Conservation (phyloP, 768 basidiomycete species). For the Boletales sp. region DNA sequence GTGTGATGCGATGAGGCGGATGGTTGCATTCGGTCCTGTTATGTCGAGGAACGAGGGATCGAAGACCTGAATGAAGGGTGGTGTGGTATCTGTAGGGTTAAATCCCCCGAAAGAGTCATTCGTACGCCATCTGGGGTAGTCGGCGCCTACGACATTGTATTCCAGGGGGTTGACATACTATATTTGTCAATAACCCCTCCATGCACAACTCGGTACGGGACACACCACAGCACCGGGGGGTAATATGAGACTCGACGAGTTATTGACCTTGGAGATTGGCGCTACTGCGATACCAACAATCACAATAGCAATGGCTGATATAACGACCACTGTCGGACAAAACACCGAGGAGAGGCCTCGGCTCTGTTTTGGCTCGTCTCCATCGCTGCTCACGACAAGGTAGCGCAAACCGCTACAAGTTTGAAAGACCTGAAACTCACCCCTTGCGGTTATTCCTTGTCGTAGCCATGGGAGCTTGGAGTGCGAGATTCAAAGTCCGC, state of each 20-base stretch:
- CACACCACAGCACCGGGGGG: conserved; percentile 25
- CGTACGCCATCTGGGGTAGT: conserved; percentile 34
- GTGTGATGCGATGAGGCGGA: conserved; percentile 60
- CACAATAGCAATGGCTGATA: no score
- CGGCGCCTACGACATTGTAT: conserved; percentile 51
- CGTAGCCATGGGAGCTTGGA: no score
- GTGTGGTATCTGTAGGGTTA: conserved; percentile 58
- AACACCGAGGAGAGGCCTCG: no score
- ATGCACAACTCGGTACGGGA: background rate
- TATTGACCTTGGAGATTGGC: no score
- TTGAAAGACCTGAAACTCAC: no score
- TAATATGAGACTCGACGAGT: background rate
- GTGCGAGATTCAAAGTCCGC: no score
- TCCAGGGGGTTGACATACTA: conserved; percentile 51
- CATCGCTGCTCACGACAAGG: no score
- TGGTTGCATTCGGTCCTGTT: conserved; percentile 54
- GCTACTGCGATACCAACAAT: no score
- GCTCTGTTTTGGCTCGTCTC: no score
- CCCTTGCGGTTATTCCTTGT: no score
- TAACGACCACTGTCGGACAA: no score
- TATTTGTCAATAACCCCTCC: background rate
- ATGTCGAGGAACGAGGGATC: conserved; percentile 53
- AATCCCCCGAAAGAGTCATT: conserved; percentile 44
- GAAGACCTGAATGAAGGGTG: conserved; percentile 60
- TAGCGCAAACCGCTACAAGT: no score